These are phyloP conservation scores for Diaporthe batatas DNA, from an alignment of 2,329 filamentous ascomycete genomes.

Conservation along the genomic window DNA sequence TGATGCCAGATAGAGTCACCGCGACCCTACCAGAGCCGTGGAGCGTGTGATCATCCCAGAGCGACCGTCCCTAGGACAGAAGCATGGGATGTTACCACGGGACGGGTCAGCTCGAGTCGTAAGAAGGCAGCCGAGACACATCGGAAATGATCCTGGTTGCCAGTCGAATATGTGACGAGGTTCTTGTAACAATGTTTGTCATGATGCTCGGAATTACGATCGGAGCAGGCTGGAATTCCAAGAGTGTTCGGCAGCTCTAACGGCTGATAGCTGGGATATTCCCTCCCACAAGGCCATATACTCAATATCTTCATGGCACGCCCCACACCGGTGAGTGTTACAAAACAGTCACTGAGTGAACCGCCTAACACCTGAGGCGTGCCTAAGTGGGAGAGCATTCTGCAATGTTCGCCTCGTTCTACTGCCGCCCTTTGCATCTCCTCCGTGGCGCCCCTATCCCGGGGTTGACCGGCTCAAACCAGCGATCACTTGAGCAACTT, in stretches of 20 bases:
- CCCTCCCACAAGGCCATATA: not conserved
- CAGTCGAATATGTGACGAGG: not conserved
- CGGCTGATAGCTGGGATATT: not conserved
- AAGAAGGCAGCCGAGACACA: conserved; percentile 27
- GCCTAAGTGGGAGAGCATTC: not conserved
- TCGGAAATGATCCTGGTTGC: not conserved
- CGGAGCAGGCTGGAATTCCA: not conserved
- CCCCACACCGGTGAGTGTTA: not conserved
- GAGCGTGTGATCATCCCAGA: not conserved
- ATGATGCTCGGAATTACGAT: conserved; percentile 4
- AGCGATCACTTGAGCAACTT: conserved; percentile 16
- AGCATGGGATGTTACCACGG: not conserved
- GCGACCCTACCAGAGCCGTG: not conserved
- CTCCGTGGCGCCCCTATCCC: not conserved
- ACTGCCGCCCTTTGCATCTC: not conserved
- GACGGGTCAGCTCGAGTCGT: not conserved
- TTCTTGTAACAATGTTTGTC: not conserved
- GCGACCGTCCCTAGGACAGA: not conserved
- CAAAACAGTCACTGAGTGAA: not conserved
- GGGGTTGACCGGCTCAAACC: not conserved
- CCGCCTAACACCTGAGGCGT: not conserved
- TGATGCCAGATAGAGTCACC: conserved; percentile 23
- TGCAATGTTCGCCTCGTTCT: conserved; percentile 6
- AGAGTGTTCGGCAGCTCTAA: not conserved
- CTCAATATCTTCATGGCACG: not conserved